These are phyloP conservation scores for Microsporum canis DNA, from an alignment of 2,329 filamentous ascomycete species.

Conservation along the genomic window DNA sequence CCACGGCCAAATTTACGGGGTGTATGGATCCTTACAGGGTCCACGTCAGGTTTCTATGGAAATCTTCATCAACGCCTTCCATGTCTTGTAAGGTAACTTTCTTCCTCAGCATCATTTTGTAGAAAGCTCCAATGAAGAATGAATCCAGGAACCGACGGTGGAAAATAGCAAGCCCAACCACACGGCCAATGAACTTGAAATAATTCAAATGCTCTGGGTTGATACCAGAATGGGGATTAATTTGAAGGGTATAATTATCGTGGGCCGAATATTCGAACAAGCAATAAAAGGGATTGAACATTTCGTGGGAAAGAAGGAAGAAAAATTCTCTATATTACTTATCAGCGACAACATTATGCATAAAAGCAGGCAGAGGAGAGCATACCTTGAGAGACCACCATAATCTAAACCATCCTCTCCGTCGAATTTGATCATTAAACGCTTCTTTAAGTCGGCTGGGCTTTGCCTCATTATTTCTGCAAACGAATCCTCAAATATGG, in stretches of 20 bases:
- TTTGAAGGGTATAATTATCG: conserved; percentile 99
- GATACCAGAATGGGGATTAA: conserved; percentile 98
- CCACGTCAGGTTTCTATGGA: conserved; percentile 94
- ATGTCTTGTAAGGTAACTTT: conserved; percentile 85
- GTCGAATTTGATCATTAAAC: conserved; percentile 99
- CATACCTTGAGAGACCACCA: conserved; percentile 74
- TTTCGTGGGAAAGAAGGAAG: conserved; percentile 97
- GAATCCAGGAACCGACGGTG: conserved; percentile 94
- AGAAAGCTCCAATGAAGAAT: conserved; percentile 97
- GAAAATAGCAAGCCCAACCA: conserved; percentile 95
- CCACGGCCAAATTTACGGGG: background rate
- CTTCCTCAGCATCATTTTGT: conserved; percentile 98
- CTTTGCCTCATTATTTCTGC: conserved; percentile 97
- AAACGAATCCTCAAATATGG: conserved; percentile 98
- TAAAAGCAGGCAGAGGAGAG: background rate
- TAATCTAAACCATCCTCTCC: conserved; percentile 97
- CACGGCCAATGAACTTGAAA: conserved; percentile 98
- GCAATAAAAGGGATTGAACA: conserved; percentile 99
- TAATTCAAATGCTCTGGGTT: conserved; percentile 99
- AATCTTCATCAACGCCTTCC: conserved; percentile 97
- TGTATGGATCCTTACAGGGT: conserved; percentile 50
- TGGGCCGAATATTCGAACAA: conserved; percentile 98
- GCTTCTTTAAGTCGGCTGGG: conserved; percentile 91
- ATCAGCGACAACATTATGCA: background rate
- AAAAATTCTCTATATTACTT: conserved; percentile 69